These are phyloP conservation scores for Fusarium nanum DNA, from an alignment of 2,329 filamentous ascomycete genomes.

Conservation along the genomic window DNA sequence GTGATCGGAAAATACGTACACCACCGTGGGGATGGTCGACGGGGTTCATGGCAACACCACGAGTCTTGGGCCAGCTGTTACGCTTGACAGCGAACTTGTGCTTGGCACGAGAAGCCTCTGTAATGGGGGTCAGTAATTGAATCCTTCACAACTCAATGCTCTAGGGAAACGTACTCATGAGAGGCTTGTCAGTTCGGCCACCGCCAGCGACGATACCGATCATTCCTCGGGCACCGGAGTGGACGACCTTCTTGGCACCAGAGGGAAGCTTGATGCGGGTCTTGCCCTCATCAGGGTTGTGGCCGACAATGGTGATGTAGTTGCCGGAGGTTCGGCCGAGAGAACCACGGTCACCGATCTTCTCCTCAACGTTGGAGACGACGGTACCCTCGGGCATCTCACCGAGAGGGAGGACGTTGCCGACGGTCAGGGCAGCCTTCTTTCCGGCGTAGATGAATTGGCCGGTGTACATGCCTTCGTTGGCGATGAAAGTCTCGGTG, in stretches of 20 bases:
- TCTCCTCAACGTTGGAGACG: slow-evolving; percentile 99
- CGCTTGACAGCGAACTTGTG: slow-evolving; percentile 99
- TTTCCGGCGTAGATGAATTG: slow-evolving; percentile 99
- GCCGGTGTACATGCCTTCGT: slow-evolving; percentile 99
- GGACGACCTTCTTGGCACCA: slow-evolving; percentile 98
- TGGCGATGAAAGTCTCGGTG: slow-evolving; percentile 99
- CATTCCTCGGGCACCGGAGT: slow-evolving; percentile 94
- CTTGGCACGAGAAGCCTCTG: slow-evolving; percentile 99
- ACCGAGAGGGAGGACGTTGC: slow-evolving; percentile 94
- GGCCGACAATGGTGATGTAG: slow-evolving; percentile 98
- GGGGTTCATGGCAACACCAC: slow-evolving; percentile 99
- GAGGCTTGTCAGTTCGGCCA: slow-evolving; percentile 99
- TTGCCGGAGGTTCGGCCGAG: slow-evolving; percentile 98
- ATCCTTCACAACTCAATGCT: neutral
- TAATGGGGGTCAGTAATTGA: slow-evolving; percentile 56
- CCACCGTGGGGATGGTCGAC: slow-evolving; percentile 99
- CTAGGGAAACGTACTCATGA: slow-evolving; percentile 78
- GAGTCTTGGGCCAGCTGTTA: slow-evolving; percentile 99
- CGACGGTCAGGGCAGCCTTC: slow-evolving; percentile 95
- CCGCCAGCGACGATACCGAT: slow-evolving; percentile 99
- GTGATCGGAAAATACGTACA: slow-evolving; percentile 62
- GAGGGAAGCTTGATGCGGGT: slow-evolving; percentile 99
- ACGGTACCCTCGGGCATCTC: slow-evolving; percentile 99
- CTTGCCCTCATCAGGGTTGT: slow-evolving; percentile 99
- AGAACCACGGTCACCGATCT: slow-evolving; percentile 94